These are phyloP conservation scores for Leishmania braziliensis DNA, from an alignment of 208 protist species.

Conservation along the genomic window DNA sequence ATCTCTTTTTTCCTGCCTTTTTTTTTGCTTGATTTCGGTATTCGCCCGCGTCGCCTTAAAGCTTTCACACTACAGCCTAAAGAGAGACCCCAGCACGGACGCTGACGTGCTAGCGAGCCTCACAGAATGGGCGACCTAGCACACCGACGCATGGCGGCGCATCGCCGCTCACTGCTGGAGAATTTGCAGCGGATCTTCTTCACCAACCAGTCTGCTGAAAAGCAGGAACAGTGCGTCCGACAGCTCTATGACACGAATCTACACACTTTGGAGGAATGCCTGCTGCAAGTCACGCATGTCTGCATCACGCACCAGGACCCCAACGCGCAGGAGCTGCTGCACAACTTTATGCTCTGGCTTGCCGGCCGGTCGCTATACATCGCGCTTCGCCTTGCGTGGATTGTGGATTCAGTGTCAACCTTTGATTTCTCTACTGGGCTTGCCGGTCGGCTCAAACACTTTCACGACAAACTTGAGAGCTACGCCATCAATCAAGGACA, in stretches of 20 bases:
- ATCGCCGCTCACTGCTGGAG: constrained; percentile 64
- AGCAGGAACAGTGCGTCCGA: constrained; percentile 54
- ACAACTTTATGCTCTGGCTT: constrained; percentile 77
- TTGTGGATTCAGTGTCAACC: constrained; percentile 62
- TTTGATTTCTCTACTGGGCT: constrained; percentile 56
- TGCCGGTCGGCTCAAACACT: constrained; percentile 59
- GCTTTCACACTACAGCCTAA: background rate
- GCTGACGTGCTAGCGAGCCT: background rate
- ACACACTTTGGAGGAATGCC: constrained; percentile 59
- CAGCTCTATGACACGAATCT: constrained; percentile 65
- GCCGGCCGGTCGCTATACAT: constrained; percentile 67
- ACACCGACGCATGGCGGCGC: constrained; percentile 17
- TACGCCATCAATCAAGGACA: constrained; percentile 83
- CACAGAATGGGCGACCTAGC: constrained; percentile 4
- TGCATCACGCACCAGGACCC: constrained; percentile 70
- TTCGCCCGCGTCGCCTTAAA: background rate
- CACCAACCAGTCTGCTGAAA: constrained; percentile 34
- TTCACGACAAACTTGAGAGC: constrained; percentile 89
- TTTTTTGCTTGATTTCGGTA: background rate
- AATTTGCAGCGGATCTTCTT: constrained; percentile 48
- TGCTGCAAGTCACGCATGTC: constrained; percentile 84
- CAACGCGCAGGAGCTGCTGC: constrained; percentile 58
- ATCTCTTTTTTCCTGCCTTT: background rate
- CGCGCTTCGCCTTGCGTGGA: constrained; percentile 81
- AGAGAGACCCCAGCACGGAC: background rate